Base-by-base conservation (phyloP, 2,329 filamentous ascomycete genomes). In the Fusarium liriodendri region DNA sequence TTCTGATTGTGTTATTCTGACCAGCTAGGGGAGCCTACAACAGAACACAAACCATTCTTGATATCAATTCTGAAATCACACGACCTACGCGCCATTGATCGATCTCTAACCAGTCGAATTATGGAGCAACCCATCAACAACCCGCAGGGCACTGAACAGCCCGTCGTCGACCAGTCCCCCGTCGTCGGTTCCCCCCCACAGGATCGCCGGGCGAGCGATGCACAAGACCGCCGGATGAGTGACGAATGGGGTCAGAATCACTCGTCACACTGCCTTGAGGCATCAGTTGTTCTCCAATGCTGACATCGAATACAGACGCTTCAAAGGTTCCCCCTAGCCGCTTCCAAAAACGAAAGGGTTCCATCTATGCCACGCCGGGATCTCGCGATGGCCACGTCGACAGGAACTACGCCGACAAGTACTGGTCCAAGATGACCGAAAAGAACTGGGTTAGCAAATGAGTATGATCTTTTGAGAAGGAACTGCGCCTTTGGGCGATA, bases 311-410 rank as follows among this genome's bases (percentile, higher is more conserved):
- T 18, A 69, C 58, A 90, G 91, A 93, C 81, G 91, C 91, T 5
- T 87, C 89, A 75, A 93, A 93, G 82, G 90, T 92, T 0, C 89
- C 89, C 2, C 91, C 91, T 11, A 91, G 88, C 71, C 89, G 89
- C 55, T 93, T 93, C 83, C 91, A 93, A 82, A 92, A 92, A 83
- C 89, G 89, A 78, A 90, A 91, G 82, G 91, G 91, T 64, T 92
- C 89, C 79, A 91, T 93, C 81, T 92, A 90, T 79, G 89, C 90
- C 55, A 93, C 91, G 10, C 91, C 89, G 3, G 85, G 85, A 76
- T 91, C 89, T 27, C 88, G 91, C 67, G 91, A 93, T 80, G 90
- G 90, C 20, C 90, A 92, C 78, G 84, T 92, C 61, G 88, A 90
- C 76, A 86, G 84, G 67, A 90, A 90, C 79, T 88, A 88, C 63